Evolutionary conservation across 768 basidiomycete genomes (phyloP), one percentile per base, ranked within the genome.

Genomic region (Rhodotorula diobovata): DNA sequence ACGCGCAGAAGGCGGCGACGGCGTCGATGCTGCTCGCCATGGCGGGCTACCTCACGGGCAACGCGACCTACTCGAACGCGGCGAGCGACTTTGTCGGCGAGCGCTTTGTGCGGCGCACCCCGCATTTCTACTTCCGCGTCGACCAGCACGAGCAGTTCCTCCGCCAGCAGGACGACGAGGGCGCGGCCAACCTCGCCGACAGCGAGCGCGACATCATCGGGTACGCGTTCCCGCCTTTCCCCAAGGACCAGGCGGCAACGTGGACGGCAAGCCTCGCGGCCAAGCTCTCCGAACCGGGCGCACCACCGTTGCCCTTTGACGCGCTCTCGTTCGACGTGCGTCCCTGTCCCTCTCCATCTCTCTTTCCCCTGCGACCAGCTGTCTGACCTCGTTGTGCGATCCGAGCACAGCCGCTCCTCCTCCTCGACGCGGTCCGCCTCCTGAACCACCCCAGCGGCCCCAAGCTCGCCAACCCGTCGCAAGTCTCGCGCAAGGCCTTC

Each of bases 351-450:
- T 30, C 18, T 37, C 34, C 9, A 23, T 41, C 12, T 11, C 20
- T 4, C 23, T 12, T 5, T 32, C 23, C 20, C 30, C 15, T 0
- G 15, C 16, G n/a, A n/a, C n/a, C n/a, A n/a, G n/a, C n/a, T n/a
- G n/a, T n/a, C n/a, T n/a, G n/a, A n/a, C n/a, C n/a, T n/a, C n/a
- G n/a, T n/a, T n/a, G n/a, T n/a, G n/a, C n/a, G n/a, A n/a, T n/a
- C n/a, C n/a, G n/a, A n/a, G n/a, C 46, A 10, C 65, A 75, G 74
- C 77, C 77, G 10, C 43, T 76, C 16, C 57, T 72, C 14, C 73
- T 78, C 18, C 67, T 77, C 55, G 77, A 78, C 71, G 71, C 75
- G 7, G 48, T 75, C 21, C 68, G 75, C 10, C 73, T 76, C 34
- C 58, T 78, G 32, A 67, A 62, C 34, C 68, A 68, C 23, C 56